Percentiles rank a stretch among this genome's conserved stretches.
These are phyloP conservation scores for Citrus trifoliata DNA, from an alignment of 345 rosid species.

Conservation along the genomic window DNA sequence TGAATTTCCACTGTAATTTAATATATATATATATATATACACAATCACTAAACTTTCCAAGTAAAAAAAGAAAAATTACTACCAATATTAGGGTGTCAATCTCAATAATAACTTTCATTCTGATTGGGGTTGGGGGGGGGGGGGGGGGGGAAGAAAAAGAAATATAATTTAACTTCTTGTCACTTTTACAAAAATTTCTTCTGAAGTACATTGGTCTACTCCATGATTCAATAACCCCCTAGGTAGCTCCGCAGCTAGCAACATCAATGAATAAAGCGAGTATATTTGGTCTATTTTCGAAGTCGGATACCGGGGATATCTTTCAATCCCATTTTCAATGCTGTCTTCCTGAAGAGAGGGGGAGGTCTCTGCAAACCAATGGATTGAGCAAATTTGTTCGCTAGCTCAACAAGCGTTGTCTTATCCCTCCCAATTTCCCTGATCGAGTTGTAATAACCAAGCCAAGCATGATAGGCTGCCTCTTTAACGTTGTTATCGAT, in stretches of 20 bases:
- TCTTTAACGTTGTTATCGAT: conserved; percentile 80
- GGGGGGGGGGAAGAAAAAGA: no score
- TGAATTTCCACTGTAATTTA: no score
- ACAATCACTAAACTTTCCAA: no score
- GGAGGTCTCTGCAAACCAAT: conserved; percentile 86
- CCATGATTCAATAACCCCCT: no score
- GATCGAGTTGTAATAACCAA: conserved; percentile 87
- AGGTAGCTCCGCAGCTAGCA: background rate
- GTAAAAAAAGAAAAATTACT: no score
- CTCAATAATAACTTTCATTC: no score
- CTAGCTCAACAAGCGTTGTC: conserved; percentile 79
- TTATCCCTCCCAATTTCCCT: conserved; percentile 84
- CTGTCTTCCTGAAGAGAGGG: conserved; percentile 73
- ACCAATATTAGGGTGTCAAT: no score
- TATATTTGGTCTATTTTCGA: conserved; percentile 29
- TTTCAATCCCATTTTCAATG: conserved; percentile 92
- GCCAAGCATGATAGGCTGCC: conserved; percentile 98
- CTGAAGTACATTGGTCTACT: no score
- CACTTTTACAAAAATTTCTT: no score
- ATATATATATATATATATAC: no score
- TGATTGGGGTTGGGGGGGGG: no score
- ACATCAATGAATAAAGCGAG: background rate
- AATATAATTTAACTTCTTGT: no score
- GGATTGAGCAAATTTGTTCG: conserved; percentile 65
- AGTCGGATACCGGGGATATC: conserved; percentile 67